Conservation (phyloP, 305 asterid genomes). For the Euphrasia arctica region DNA sequence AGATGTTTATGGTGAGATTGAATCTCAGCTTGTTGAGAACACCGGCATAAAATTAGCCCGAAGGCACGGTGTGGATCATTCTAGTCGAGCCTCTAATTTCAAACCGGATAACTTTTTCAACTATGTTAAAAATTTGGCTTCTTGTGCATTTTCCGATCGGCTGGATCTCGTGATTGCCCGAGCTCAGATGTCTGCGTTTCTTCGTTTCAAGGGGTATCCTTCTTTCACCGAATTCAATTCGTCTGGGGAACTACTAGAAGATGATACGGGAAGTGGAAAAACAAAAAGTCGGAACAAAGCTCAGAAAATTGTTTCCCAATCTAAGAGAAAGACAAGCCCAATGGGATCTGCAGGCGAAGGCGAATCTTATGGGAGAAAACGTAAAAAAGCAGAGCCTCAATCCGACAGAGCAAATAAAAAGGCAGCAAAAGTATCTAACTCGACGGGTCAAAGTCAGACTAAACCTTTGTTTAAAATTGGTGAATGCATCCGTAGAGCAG, state of each 20-base stretch:
- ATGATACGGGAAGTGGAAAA: slow-evolving; percentile 25
- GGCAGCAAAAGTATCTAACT: slow-evolving; percentile 46
- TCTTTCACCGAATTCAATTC: slow-evolving; percentile 36
- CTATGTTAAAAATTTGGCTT: slow-evolving; percentile 47
- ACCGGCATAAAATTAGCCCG: slow-evolving; percentile 68
- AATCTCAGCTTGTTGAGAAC: slow-evolving; percentile 64
- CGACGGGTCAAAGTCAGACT: slow-evolving; percentile 40
- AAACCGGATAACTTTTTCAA: slow-evolving; percentile 64
- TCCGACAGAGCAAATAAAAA: slow-evolving; percentile 40
- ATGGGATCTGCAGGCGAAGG: slow-evolving; percentile 46
- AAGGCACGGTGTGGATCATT: slow-evolving; percentile 57
- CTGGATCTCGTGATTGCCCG: slow-evolving; percentile 55
- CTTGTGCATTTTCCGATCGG: slow-evolving; percentile 43
- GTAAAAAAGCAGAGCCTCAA: slow-evolving; percentile 43
- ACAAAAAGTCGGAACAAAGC: slow-evolving; percentile 31
- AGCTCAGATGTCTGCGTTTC: slow-evolving; percentile 66
- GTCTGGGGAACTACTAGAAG: slow-evolving; percentile 44
- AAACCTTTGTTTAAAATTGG: slow-evolving; percentile 69
- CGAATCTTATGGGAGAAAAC: slow-evolving; percentile 44
- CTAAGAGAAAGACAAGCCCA: slow-evolving; percentile 55
- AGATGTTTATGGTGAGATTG: slow-evolving; percentile 43
- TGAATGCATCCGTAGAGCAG: slow-evolving; percentile 70
- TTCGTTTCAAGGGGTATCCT: slow-evolving; percentile 54
- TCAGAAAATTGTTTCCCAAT: slow-evolving; percentile 35
- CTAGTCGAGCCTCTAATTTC: slow-evolving; percentile 45